phyloP scores from a whole-genome alignment of 805 yeast genomes.

The Candida ficus region DNA sequence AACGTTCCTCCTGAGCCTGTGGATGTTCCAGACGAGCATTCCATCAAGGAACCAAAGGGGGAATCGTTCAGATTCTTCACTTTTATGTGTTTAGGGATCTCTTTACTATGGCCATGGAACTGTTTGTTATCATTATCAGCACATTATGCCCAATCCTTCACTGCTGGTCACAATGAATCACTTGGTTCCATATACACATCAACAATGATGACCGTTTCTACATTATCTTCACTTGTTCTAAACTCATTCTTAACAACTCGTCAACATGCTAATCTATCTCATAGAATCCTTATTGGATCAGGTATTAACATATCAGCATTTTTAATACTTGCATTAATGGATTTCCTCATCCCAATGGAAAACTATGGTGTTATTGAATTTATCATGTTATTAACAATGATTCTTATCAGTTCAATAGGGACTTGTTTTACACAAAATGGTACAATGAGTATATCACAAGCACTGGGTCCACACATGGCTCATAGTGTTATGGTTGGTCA shows the following conservation, averaged over 20 bases:
- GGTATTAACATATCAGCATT: conserved; percentile 54
- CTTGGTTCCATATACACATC: conserved; percentile 53
- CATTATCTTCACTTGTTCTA: conserved; percentile 56
- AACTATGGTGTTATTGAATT: conserved; percentile 30
- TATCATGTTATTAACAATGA: conserved; percentile 53
- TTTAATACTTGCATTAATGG: conserved; percentile 24
- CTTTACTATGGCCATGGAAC: conserved; percentile 96
- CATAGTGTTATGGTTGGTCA: conserved; percentile 95
- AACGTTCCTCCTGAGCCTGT: conserved; percentile 11
- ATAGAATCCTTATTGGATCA: conserved; percentile 59
- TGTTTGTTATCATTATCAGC: conserved; percentile 82
- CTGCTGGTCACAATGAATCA: conserved; percentile 33
- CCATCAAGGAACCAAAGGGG: conserved; percentile 1
- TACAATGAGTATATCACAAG: conserved; percentile 78
- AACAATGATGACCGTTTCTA: conserved; percentile 84
- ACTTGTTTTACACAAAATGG: conserved; percentile 88
- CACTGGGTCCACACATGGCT: conserved; percentile 69
- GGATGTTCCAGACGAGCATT: background rate
- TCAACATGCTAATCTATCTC: conserved; percentile 53
- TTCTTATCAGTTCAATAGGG: conserved; percentile 63
- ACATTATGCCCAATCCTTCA: conserved; percentile 57
- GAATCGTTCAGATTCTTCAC: conserved; percentile 39
- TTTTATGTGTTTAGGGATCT: conserved; percentile 65
- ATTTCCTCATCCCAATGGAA: conserved; percentile 14
- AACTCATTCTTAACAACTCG: conserved; percentile 60